These are phyloP conservation scores for Rubus parviflorus DNA, from an alignment of 306 rosid species.

Conservation along the genomic window DNA sequence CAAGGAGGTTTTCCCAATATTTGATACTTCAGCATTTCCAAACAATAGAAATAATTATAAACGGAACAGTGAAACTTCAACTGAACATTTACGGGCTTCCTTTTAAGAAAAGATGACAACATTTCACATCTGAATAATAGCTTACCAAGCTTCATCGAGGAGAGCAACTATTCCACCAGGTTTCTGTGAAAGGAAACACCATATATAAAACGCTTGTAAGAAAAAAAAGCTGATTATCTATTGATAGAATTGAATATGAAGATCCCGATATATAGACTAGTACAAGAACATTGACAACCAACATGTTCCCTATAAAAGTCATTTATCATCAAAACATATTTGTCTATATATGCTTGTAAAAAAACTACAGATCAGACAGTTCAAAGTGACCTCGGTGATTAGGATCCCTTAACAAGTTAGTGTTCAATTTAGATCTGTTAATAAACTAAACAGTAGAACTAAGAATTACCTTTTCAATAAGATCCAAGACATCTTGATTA, in stretches of 20 bases:
- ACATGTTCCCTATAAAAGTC: neutral
- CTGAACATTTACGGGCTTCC: constrained; percentile 15
- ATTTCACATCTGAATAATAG: constrained; percentile 19
- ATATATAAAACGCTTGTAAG: constrained; percentile 7
- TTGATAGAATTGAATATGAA: neutral
- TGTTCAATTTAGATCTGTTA: constrained; percentile 19
- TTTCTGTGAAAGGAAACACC: constrained; percentile 61
- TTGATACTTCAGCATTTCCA: neutral
- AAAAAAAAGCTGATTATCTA: neutral
- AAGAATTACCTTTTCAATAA: constrained; percentile 81
- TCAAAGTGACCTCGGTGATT: neutral
- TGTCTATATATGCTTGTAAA: neutral
- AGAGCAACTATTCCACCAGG: constrained; percentile 98
- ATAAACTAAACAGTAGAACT: constrained; percentile 21
- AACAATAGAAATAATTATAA: neutral
- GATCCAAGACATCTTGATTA: constrained; percentile 96
- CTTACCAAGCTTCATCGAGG: constrained; percentile 99
- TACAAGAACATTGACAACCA: neutral
- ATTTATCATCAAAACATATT: neutral
- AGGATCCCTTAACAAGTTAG: neutral
- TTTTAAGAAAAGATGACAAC: constrained; percentile 10
- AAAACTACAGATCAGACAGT: neutral
- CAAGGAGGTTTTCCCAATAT: neutral
- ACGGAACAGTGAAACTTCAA: constrained; percentile 23
- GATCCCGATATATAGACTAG: neutral